These are phyloP conservation scores for Schwanniomyces occidentalis DNA, from an alignment of 805 yeast genomes.

Conservation along the genomic window DNA sequence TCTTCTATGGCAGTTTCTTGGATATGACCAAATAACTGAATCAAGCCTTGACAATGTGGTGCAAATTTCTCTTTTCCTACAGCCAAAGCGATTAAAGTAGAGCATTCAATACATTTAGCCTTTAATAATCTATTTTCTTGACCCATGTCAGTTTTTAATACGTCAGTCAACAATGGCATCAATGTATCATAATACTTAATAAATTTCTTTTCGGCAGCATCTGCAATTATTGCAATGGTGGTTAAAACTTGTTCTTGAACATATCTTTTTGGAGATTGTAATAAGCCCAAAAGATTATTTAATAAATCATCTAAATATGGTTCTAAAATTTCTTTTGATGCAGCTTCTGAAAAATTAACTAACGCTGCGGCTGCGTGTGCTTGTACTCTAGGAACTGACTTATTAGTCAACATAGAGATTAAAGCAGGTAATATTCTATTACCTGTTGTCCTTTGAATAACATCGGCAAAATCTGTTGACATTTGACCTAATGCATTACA, in stretches of 20 bases:
- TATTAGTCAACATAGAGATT: conserved; percentile 71
- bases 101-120: conserved; percentile 95
- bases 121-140: conserved; percentile 75
- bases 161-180: conserved; percentile 84
- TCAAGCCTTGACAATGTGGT: conserved; percentile 71
- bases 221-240: conserved; percentile 95
- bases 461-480: conserved; percentile 92
- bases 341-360: conserved; percentile 92
- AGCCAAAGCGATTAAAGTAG: conserved; percentile 90
- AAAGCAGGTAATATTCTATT: conserved; percentile 82
- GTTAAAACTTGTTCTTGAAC: conserved; percentile 97
- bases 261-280: conserved; percentile 85
- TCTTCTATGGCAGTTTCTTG: conserved; percentile 59
- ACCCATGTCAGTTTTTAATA: conserved; percentile 75
- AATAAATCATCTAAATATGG: conserved; percentile 89
- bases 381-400: conserved; percentile 87
- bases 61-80: conserved; percentile 90
- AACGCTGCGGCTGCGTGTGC: conserved; percentile 98
- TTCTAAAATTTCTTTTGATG: conserved; percentile 80
- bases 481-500: conserved; percentile 97
- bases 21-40: conserved; percentile 67
- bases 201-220: conserved; percentile 88
- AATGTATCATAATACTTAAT: conserved; percentile 90
- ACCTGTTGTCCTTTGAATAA: conserved; percentile 79
- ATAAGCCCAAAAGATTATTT: conserved; percentile 67